Base-by-base conservation (phyloP, 441 rosid species). In the Gossypium laxum region DNA sequence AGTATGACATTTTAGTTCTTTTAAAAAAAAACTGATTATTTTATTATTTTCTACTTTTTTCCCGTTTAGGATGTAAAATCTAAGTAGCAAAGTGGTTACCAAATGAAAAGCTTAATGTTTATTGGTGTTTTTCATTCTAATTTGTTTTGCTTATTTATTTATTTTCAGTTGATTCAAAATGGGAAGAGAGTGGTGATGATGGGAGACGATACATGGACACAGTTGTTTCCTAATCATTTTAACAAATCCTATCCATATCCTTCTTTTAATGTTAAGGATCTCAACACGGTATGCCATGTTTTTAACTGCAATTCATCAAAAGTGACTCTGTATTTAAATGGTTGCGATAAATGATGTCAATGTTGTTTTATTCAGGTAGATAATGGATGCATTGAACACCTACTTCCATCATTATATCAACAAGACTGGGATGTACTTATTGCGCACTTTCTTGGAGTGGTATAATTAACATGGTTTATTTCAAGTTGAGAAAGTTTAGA, bases 391-490 rank as follows among this genome's bases (percentile, higher is more conserved):
- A 85, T 88, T 65, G 92, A 92, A 47, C 87, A 92, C 72, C 77
- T 95, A 59, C 71, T 92, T 60, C 98, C 98, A 12, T 80, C 93
- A n/a, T 81, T 92, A 19, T 78, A 85, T 72, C 47, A 87, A 78
- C 89, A 91, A 71, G 95, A 95, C 72, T 95, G 98, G 98, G 97
- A 92, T 80, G 97, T 92, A 61, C 96, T 94, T 22, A 88, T 94
- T 78, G 95, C 96, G 0, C 99, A 94, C 86, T 94, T 94, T 82
- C 99, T 94, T 12, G 99, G 99, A 5, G 92, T 91, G 93, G 99
- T 95, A 89, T 80, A 85, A 70, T 76, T 75, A 41, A 69, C 21
- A 59, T 65, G 71, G 30, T 72, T 59, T 73, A 2, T 73, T 62
- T 22, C 6, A 2, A 55, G 8, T 38, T 12, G 21, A 56, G 22